Evolutionary conservation across 2,329 filamentous ascomycete genomes (phyloP).

Genomic region (Parastagonospora avenae): DNA sequence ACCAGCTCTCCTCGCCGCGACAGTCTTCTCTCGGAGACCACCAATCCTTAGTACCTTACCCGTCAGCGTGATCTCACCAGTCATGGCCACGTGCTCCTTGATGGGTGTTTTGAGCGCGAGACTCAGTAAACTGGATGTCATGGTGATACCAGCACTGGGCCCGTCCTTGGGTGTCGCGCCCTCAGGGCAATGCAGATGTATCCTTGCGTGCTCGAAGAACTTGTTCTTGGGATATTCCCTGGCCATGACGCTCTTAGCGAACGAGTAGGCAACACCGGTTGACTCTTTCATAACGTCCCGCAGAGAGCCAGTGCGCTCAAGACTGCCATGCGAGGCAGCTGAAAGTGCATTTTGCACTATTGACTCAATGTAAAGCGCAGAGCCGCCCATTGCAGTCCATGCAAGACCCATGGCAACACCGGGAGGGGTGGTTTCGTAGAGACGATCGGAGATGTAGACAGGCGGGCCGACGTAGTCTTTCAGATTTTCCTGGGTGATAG

Average conservation of each 20-base stretch:
- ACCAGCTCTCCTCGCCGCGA: constrained; percentile 88
- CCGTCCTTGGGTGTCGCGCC: constrained; percentile 94
- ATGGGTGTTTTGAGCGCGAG: constrained; percentile 80
- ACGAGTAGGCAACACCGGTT: constrained; percentile 92
- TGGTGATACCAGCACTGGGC: constrained; percentile 83
- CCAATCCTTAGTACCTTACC: constrained; percentile 96
- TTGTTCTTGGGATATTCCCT: constrained; percentile 84
- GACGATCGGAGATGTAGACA: constrained; percentile 90
- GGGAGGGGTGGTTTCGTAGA: constrained; percentile 91
- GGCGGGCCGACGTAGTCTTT: constrained; percentile 97
- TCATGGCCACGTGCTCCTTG: constrained; percentile 92
- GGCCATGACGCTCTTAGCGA: constrained; percentile 87
- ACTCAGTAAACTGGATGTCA: constrained; percentile 91
- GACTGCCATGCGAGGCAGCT: constrained; percentile 72
- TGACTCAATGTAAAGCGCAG: constrained; percentile 95
- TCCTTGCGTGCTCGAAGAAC: constrained; percentile 94
- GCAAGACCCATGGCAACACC: constrained; percentile 98
- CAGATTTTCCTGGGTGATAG: constrained; percentile 85
- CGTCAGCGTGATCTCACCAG: constrained; percentile 93
- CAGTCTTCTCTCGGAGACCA: constrained; percentile 93
- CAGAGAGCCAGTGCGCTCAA: constrained; percentile 93
- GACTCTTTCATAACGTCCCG: constrained; percentile 99
- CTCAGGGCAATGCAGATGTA: constrained; percentile 96
- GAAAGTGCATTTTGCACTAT: constrained; percentile 86
- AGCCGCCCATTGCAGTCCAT: constrained; percentile 96